A percentile compares a stretch with the other conserved stretches of the same genome.
phyloP scores from a whole-genome alignment of 2,329 filamentous ascomycete species.

The Grosmannia serpens region DNA sequence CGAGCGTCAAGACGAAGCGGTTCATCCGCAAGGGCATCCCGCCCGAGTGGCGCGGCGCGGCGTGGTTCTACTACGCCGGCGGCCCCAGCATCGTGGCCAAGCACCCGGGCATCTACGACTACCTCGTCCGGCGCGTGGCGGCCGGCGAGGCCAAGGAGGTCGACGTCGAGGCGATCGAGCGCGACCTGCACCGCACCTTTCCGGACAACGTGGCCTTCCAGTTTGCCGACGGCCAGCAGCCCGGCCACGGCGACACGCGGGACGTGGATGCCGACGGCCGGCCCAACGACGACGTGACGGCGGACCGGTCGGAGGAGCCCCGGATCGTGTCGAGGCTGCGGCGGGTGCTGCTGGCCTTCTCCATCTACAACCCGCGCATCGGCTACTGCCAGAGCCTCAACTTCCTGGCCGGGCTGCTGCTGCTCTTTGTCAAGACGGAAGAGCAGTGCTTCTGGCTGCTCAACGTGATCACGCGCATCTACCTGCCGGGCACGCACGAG shows the following conservation, averaged over 20 bases:
- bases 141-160: constrained; percentile 47
- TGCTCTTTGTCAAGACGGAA: constrained; percentile 78
- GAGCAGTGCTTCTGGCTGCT: constrained; percentile 90
- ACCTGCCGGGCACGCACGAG: constrained; percentile 85
- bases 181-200: constrained; percentile 87
- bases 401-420: constrained; percentile 79
- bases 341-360: constrained; percentile 78
- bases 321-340: constrained; percentile 71
- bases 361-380: constrained; percentile 80
- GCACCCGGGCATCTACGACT: constrained; percentile 65
- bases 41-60: constrained; percentile 85
- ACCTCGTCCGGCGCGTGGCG: constrained; percentile 44
- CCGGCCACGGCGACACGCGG: constrained; percentile 14
- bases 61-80: constrained; percentile 94
- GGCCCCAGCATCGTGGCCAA: constrained; percentile 69
- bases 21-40: constrained; percentile 91
- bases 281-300: constrained; percentile 3
- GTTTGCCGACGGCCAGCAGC: constrained; percentile 16
- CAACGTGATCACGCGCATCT: constrained; percentile 79
- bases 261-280: background rate
- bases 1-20: constrained; percentile 72
- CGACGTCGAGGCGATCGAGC: constrained; percentile 83
- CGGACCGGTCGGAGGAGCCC: constrained; percentile 46
- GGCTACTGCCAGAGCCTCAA: constrained; percentile 96
- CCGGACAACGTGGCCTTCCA: constrained; percentile 91